phyloP scores from a whole-genome alignment of 768 basidiomycete genomes.

The Pholiota conissans region DNA sequence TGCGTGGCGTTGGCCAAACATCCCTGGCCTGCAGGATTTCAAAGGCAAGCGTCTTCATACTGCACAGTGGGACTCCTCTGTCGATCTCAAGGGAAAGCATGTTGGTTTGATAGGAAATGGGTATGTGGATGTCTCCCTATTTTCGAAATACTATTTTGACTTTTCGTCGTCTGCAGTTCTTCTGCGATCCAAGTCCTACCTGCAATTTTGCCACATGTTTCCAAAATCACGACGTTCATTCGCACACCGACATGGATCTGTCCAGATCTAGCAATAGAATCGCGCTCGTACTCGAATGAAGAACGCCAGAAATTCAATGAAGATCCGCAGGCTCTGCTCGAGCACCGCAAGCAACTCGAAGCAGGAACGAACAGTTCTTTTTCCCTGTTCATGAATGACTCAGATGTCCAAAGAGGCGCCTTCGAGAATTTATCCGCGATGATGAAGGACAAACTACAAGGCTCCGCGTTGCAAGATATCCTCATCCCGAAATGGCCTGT shows the following conservation, averaged over 20 bases:
- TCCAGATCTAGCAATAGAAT: conserved; percentile 17
- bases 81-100: conserved; percentile 19
- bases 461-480: conserved; percentile 40
- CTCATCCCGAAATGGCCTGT: conserved; percentile 30
- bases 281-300: conserved; percentile 32
- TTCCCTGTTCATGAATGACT: conserved; percentile 26
- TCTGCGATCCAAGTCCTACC: conserved; percentile 30
- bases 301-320: conserved; percentile 37
- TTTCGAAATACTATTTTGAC: neutral
- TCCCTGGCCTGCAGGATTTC: conserved; percentile 17
- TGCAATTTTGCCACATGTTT: conserved; percentile 27
- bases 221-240: conserved; percentile 32
- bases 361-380: conserved; percentile 30
- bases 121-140: conserved; percentile 1
- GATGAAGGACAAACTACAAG: conserved; percentile 40
- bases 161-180: neutral
- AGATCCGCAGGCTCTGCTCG: conserved; percentile 31
- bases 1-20: conserved; percentile 36
- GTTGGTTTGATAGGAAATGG: conserved; percentile 20
- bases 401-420: conserved; percentile 27
- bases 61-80: conserved; percentile 17
- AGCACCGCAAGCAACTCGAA: conserved; percentile 28
- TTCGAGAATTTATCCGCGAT: conserved; percentile 22
- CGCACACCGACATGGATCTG: conserved; percentile 29
- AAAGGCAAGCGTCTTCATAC: conserved; percentile 20